phyloP scores from a whole-genome alignment of 176 grass and related monocot genomes.

The Phoenix dactylifera region DNA sequence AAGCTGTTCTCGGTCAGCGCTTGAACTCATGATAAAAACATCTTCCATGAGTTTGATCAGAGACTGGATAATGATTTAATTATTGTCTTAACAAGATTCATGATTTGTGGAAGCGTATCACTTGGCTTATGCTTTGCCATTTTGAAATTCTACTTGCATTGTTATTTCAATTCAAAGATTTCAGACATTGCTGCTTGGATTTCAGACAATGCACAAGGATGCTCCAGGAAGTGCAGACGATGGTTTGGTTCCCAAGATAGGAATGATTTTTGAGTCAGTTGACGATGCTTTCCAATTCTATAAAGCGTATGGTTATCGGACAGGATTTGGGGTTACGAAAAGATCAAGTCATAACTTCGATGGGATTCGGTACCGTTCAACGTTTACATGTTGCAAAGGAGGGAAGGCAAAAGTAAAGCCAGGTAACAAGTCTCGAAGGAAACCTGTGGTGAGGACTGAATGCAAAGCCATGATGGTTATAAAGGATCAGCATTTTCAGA shows the following conservation, averaged over 20 bases:
- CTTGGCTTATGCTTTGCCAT: too few relatives aligned
- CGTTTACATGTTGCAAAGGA: slow-evolving; percentile 54
- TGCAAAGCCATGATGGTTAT: slow-evolving; percentile 63
- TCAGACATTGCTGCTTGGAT: too few relatives aligned
- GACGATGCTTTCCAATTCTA: slow-evolving; percentile 84
- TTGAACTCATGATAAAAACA: too few relatives aligned
- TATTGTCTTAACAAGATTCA: too few relatives aligned
- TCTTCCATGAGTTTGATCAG: too few relatives aligned
- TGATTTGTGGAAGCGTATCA: too few relatives aligned
- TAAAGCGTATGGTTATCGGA: slow-evolving; percentile 64
- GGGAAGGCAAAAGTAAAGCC: slow-evolving; percentile 53
- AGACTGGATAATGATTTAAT: too few relatives aligned
- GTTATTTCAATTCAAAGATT: too few relatives aligned
- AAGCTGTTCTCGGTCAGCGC: too few relatives aligned
- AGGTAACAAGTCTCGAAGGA: slow-evolving; percentile 22
- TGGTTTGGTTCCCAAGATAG: slow-evolving; percentile 31
- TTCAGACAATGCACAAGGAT: too few relatives aligned
- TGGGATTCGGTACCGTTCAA: slow-evolving; percentile 69
- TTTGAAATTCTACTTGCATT: too few relatives aligned
- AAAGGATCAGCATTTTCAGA: slow-evolving; percentile 41
- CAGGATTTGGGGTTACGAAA: slow-evolving; percentile 50
- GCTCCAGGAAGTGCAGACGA: not conserved
- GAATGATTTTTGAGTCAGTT: slow-evolving; percentile 54
- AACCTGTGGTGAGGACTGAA: slow-evolving; percentile 42
- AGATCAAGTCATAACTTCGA: slow-evolving; percentile 76